Percentiles rank a stretch among this genome's conserved stretches.
Evolutionary conservation across 768 basidiomycete genomes (phyloP).

Genomic region (Gautieria morchelliformis): DNA sequence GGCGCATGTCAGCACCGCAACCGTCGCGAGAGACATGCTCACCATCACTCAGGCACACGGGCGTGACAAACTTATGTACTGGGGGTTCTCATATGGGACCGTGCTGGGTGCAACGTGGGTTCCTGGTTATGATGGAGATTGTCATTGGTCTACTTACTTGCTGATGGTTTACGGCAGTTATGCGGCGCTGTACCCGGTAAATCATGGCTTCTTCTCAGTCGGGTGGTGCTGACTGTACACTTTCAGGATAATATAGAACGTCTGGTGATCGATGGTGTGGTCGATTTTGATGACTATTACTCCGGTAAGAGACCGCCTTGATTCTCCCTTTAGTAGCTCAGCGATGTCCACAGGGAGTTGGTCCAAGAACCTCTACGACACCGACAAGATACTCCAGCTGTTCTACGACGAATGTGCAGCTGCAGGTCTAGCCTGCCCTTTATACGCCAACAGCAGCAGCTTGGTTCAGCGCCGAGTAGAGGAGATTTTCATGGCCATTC

Average conservation of each 20-base stretch:
- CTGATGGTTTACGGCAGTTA: slow-evolving; percentile 13
- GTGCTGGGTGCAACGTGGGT: slow-evolving; percentile 11
- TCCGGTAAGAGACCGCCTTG: neutral
- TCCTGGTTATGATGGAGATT: neutral
- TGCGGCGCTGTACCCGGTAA: slow-evolving; percentile 22
- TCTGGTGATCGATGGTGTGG: slow-evolving; percentile 22
- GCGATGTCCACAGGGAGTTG: slow-evolving; percentile 5
- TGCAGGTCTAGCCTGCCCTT: slow-evolving; percentile 15
- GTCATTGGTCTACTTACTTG: neutral
- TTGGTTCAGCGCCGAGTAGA: slow-evolving; percentile 11
- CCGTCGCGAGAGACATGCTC: slow-evolving; percentile 25
- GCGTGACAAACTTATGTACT: slow-evolving; percentile 21
- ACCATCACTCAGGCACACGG: slow-evolving; percentile 19
- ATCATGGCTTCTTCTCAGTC: neutral
- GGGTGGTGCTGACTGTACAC: neutral
- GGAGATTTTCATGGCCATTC: slow-evolving; percentile 1
- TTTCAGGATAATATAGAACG: slow-evolving; percentile 23
- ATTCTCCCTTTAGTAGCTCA: neutral
- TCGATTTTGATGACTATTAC: slow-evolving; percentile 4
- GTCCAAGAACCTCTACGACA: slow-evolving; percentile 17
- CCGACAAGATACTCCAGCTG: slow-evolving; percentile 13
- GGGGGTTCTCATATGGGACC: slow-evolving; percentile 16
- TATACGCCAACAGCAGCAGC: slow-evolving; percentile 16
- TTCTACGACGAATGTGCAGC: slow-evolving; percentile 15
- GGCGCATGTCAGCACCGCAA: slow-evolving; percentile 19